phyloP scores from a whole-genome alignment of 139 green algal genomes.

The Trebouxia sp. region DNA sequence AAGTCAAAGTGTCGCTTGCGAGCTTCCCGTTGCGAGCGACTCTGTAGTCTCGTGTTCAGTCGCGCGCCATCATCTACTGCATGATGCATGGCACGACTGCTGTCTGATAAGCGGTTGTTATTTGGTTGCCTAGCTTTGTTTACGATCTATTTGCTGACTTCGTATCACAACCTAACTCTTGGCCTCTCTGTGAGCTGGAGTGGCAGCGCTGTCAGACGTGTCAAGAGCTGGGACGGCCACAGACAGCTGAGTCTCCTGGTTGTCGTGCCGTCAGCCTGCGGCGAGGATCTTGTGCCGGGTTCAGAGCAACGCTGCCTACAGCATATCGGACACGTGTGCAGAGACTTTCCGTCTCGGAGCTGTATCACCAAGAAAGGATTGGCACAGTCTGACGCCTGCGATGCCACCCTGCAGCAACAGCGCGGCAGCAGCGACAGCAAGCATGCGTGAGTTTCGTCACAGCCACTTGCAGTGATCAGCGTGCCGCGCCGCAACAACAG shows the following conservation, averaged over 20 bases:
- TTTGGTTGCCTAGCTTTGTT: neutral
- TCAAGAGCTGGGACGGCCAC: neutral
- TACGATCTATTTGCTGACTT: neutral
- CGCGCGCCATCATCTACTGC: neutral
- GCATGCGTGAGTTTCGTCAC: neutral
- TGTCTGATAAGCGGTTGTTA: neutral
- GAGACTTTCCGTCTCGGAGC: neutral
- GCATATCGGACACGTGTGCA: slow-evolving; percentile 1
- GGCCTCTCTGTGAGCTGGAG: neutral
- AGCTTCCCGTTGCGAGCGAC: neutral
- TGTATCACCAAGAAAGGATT: neutral
- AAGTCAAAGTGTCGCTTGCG: neutral
- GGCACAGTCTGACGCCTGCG: neutral
- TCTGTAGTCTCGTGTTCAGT: too few relatives aligned
- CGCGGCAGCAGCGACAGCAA: neutral
- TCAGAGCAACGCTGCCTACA: neutral
- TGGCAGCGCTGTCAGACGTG: neutral
- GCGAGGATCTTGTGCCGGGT: neutral
- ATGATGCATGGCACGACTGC: neutral
- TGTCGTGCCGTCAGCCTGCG: neutral
- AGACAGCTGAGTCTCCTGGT: neutral
- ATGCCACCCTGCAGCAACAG: slow-evolving; percentile 1
- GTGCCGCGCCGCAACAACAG: neutral
- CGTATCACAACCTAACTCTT: neutral
- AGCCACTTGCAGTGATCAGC: too few relatives aligned